Evolutionary conservation across 805 yeast genomes (phyloP).

Genomic region (Saturnispora sanitii): DNA sequence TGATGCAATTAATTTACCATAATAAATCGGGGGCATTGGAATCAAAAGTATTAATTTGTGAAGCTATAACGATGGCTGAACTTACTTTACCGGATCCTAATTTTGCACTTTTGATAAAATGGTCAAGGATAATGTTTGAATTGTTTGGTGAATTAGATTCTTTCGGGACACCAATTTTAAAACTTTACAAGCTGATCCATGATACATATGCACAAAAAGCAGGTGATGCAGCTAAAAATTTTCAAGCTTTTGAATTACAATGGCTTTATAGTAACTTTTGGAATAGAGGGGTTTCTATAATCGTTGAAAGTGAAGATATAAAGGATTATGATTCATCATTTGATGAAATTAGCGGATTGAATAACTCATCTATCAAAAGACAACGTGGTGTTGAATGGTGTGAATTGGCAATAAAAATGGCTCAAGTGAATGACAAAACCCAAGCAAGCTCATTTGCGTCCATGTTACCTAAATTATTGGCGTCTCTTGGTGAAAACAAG

Average conservation of each 20-base stretch:
- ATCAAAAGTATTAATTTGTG: not conserved
- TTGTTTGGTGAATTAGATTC: not conserved
- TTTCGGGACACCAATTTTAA: not conserved
- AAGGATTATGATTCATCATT: not conserved
- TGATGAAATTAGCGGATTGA: slow-evolving; percentile 1
- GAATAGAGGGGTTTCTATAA: slow-evolving; percentile 29
- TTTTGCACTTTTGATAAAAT: slow-evolving; percentile 1
- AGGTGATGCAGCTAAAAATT: too few relatives aligned
- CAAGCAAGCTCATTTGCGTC: not conserved
- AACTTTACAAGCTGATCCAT: slow-evolving; percentile 6
- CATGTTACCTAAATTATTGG: slow-evolving; percentile 1
- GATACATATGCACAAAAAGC: slow-evolving; percentile 1
- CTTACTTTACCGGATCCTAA: not conserved
- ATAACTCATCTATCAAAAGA: not conserved
- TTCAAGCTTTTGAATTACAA: slow-evolving; percentile 25
- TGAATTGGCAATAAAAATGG: slow-evolving; percentile 9
- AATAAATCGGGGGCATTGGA: not conserved
- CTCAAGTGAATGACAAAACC: not conserved
- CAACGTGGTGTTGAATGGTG: slow-evolving; percentile 8
- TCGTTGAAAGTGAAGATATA: slow-evolving; percentile 6
- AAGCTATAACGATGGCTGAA: slow-evolving; percentile 3
- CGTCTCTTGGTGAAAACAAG: not conserved
- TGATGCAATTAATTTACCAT: slow-evolving; percentile 1
- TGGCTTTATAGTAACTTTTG: slow-evolving; percentile 30
- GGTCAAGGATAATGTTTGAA: slow-evolving; percentile 9